These are phyloP conservation scores for Arabidopsis hybrid DNA, from an alignment of 441 rosid genomes.

Conservation along the genomic window DNA sequence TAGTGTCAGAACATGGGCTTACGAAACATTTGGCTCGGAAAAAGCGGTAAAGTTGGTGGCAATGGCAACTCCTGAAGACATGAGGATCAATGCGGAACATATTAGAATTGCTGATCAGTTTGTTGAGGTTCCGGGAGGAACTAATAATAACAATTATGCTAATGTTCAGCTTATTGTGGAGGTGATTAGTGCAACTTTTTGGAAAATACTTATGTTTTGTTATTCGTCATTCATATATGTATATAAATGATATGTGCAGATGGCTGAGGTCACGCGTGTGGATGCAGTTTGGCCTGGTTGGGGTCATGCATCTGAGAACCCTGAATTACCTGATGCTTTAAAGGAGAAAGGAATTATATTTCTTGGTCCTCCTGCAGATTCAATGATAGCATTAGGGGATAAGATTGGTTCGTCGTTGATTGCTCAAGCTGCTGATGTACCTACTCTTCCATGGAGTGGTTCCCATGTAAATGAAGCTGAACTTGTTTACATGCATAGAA, in stretches of 20 bases:
- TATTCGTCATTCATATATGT: conserved; percentile 10
- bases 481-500: conserved; percentile 5
- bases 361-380: conserved; percentile 91
- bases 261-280: conserved; percentile 96
- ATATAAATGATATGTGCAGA: conserved; percentile 52
- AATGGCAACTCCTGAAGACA: conserved; percentile 99
- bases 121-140: conserved; percentile 99
- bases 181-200: conserved; percentile 50
- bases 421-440: conserved; percentile 98
- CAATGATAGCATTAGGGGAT: conserved; percentile 99
- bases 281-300: conserved; percentile 99
- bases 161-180: conserved; percentile 99
- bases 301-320: conserved; percentile 99
- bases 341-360: conserved; percentile 80
- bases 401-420: conserved; percentile 98
- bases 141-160: conserved; percentile 98
- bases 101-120: conserved; percentile 98
- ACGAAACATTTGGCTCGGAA: conserved; percentile 95
- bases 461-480: conserved; percentile 67
- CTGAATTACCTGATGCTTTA: conserved; percentile 95
- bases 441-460: conserved; percentile 99
- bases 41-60: conserved; percentile 94
- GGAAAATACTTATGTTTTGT: background rate
- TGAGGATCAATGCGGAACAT: conserved; percentile 99
- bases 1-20: conserved; percentile 98